Evolutionary conservation across 352 stramenopile genomes (phyloP), one percentile per base, ranked within the genome.

Genomic region (Phytophthora lateralis): DNA sequence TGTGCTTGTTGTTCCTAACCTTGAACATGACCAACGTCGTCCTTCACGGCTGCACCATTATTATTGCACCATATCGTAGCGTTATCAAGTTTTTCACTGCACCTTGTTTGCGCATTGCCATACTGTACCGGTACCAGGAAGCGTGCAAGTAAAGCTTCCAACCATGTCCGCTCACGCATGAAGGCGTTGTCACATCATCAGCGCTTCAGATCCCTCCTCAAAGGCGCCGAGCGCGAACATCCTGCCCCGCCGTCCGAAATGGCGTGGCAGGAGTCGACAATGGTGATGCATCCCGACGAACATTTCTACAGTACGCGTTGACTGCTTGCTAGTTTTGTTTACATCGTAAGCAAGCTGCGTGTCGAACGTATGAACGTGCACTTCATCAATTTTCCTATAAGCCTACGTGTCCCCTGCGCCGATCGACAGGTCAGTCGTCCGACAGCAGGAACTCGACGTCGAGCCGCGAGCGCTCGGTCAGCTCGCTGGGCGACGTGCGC

Each of bases 401-500:
- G 26, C 30, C 30, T 37, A 37, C 17, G 27, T 44, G 32, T 18
- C 42, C 32, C 29, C 4, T 12, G 32, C 32, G 11, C 1, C 32
- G 32, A 35, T 4, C 35, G 14, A 15, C 35, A 41, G 14, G 35
- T 41, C 35, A 17, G 8, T 66, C 55, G 10, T 71, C 49, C n/a
- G 72, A 73, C 21, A 82, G 53, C 29, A 82, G 39, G 35, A 77
- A 82, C 30, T 73, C 53, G 17, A 82, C 72, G 32, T 75, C 71
- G 24, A 80, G 55, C 12, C 66, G 67, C 9, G 74, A 76, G 38
- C 56, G 57, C 21, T 62, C 44, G 7, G 63, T n/a, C 12, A 57
- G 18, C 7, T 55, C 60, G 12, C 46, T 51, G 6, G 69, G 65
- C 37, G 69, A 65, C 26, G 65, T 75, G 26, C 69, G 74, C 20